phyloP scores from a whole-genome alignment of 2,329 filamentous ascomycete species.

The Claviceps capensis region DNA sequence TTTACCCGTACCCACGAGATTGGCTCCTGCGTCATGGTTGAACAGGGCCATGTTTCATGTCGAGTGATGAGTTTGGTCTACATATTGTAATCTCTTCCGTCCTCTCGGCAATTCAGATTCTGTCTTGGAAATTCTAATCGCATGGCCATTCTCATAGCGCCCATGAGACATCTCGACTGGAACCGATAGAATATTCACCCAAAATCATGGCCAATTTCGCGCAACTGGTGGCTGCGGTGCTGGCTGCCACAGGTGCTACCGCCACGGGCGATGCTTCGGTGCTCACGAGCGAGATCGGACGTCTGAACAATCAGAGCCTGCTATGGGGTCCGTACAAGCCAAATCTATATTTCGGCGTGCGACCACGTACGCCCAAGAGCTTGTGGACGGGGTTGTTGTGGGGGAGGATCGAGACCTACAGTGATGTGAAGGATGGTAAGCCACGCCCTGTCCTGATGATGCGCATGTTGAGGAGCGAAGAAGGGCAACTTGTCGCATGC shows the following conservation, averaged over 20 bases:
- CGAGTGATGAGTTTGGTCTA: not conserved
- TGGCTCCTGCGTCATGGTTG: not conserved
- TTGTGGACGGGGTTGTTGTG: conserved; percentile 77
- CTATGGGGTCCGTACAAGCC: conserved; percentile 94
- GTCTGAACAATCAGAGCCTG: conserved; percentile 64
- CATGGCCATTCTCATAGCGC: not conserved
- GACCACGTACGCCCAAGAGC: conserved; percentile 69
- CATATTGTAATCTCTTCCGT: not conserved
- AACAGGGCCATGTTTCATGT: not conserved
- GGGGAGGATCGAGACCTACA: conserved; percentile 70
- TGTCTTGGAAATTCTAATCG: not conserved
- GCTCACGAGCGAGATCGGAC: conserved; percentile 34
- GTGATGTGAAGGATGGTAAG: conserved; percentile 58
- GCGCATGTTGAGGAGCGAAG: too few relatives aligned
- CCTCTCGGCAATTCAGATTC: not conserved
- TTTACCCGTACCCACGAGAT: too few relatives aligned
- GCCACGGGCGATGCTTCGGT: conserved; percentile 22
- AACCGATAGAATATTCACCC: not conserved
- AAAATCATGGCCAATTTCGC: conserved; percentile 18
- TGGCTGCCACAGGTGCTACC: conserved; percentile 13
- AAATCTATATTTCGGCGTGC: conserved; percentile 86
- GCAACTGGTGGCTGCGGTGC: conserved; percentile 17
- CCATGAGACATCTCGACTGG: not conserved
- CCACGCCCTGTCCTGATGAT: not conserved
- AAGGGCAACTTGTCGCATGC: not conserved